Evolutionary conservation across 805 yeast species (phyloP), one percentile per base, ranked within the genome.

Genomic region (Sungouiozyma ichnusensis): DNA sequence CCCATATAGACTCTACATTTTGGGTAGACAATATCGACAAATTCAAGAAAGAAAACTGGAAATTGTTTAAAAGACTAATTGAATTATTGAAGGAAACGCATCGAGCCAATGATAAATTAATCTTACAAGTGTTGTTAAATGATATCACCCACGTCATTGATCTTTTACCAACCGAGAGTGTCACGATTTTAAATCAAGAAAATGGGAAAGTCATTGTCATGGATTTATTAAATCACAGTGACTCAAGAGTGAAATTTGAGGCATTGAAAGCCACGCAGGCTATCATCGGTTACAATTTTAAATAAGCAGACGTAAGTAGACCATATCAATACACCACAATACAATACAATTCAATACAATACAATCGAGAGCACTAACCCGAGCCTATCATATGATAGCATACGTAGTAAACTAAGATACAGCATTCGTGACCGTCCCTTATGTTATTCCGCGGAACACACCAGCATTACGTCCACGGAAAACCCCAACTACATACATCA

Each of bases 191-290:
- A 39, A 70, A 67, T 54, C 65, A 74, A 53, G 58, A 65, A 48
- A 75, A 85, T 53, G 71, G 81, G 49, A 92, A 92, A 69, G 67
- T 82, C 17, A 76, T 77, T 60, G 76, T 92, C 44, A 90, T 92
- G 97, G 74, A 75, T 47, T 70, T 87, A 48, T 79, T 92, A 77
- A 78, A 76, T 55, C 77, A 79, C 44, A 75, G 80, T 35, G 88
- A 87, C 60, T 74, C 88, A 17, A 92, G 85, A 58, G 88, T 92
- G 50, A 85, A 90, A 60, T 92, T 82, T 60, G 96, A 90, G 68
- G 97, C 97, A 2, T 74, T 92, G 57, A 85, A 85, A 62, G 87
- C 97, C 3, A 85, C 96, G n/a, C 98, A 92, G 68, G 75, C 81
- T 44, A 76, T 92, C 54, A 94, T 92, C 41, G 86, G 95, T 3